Base-by-base conservation (phyloP, 108 stramenopile species). In the Cyclotella kingstonii region DNA sequence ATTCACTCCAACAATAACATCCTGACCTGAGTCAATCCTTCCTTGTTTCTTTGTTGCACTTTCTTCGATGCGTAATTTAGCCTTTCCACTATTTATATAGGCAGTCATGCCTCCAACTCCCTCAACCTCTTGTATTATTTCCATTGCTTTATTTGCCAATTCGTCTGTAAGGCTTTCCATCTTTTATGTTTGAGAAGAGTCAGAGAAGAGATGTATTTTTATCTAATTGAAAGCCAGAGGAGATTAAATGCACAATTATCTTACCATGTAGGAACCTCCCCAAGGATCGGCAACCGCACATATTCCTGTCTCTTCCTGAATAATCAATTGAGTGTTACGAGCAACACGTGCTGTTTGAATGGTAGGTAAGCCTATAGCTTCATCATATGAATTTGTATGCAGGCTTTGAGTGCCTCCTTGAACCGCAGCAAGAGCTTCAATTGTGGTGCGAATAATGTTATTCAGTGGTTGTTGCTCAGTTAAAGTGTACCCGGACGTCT, bases 381-480 rank as follows among this genome's bases (percentile, higher is more conserved):
- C 98, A 69, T 99, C 98, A 72, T 94, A 96, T 5, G 91, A 82
- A 63, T 99, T 98, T n/a, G 98, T 99, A 78, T 99, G 98, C 33
- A 99, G 85, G 52, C 88, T 90, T 79, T 99, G 98, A 3, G 98
- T 98, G 14, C 98, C 98, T 35, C 98, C 98, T 64, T 90, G 87
- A 4, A 97, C 93, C 4, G 97, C 98, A 8, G 98, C 96, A 81
- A 99, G 83, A 39, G 97, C 98, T 81, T 98, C 98, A 27, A 99
- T 85, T 0, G 98, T 92, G 14, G 98, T 99, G 39, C 98, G 89
- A 41, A 98, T 83, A 45, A 99, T 79, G 65, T 99, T 99, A 77
- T 99, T 99, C 74, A 96, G 88, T 18, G 97, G 97, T 54, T 99
- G 97, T 45, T 95, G 94, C 60, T 97, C 97, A 8, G 97, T 98